Evolutionary conservation across 345 rosid genomes (phyloP).

Genomic region (Alliaria petiolata): DNA sequence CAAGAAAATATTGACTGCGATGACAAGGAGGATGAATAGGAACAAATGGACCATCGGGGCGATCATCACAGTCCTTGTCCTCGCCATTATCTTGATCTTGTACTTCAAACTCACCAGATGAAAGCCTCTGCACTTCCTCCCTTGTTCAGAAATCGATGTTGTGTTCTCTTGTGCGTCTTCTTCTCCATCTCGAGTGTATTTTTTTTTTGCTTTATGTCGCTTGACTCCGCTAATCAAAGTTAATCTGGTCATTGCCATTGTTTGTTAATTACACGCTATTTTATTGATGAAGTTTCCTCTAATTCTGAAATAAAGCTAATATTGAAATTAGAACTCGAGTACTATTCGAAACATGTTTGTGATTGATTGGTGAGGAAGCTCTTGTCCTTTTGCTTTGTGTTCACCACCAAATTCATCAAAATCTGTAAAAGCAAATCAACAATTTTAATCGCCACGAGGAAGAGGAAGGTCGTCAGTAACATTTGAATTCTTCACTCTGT

Average conservation of each 20-base stretch:
- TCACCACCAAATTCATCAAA: neutral
- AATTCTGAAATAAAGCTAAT: neutral
- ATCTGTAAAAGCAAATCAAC: neutral
- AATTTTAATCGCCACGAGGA: neutral
- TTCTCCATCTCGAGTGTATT: neutral
- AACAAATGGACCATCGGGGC: conserved; percentile 78
- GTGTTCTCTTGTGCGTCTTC: neutral
- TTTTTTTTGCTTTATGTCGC: neutral
- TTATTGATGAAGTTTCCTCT: neutral
- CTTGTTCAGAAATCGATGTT: neutral
- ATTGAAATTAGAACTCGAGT: neutral
- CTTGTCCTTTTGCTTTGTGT: neutral
- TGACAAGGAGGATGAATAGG: conserved; percentile 70
- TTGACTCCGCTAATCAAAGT: neutral
- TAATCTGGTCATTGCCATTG: neutral
- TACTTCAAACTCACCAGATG: conserved; percentile 70
- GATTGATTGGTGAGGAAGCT: neutral
- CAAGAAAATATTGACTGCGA: conserved; percentile 62
- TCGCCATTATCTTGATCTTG: conserved; percentile 52
- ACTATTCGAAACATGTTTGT: neutral
- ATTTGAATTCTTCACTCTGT: neutral
- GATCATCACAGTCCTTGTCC: conserved; percentile 48
- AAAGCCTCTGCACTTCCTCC: neutral
- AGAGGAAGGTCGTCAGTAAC: neutral
- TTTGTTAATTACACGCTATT: neutral